Evolutionary conservation across 306 rosid species (phyloP), one percentile per base, ranked within the genome.

Genomic region (Mucuna pruriens): DNA sequence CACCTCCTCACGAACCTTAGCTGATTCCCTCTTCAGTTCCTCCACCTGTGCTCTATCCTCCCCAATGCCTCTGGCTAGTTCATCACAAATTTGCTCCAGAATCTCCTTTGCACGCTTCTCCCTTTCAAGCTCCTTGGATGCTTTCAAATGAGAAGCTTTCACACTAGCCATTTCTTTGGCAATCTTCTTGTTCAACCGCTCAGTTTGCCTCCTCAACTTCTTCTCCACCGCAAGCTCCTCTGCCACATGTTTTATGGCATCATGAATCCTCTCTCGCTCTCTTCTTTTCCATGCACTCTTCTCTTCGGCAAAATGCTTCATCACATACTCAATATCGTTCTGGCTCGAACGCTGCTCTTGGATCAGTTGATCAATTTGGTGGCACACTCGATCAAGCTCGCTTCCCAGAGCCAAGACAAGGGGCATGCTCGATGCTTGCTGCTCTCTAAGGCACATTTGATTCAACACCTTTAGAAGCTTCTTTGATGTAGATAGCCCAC

Each of bases 81-180:
- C 97, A 69, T 95, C 94, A 73, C 99, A 90, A 15, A 90, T 85
- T 77, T 95, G 94, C 85, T 95, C 94, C 26, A 95, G 66, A 51
- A 95, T 88, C 88, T 93, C 97, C 34, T 89, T 95, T 0, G 97
- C 99, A 39, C 97, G 87, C 76, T 86, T 91, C 77, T 95, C 97
- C 86, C 95, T 93, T 60, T 89, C 89, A 1, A 91, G 82, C 86
- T 94, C 98, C 62, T 89, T 92, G 19, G 48, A 76, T 61, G 79
- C 83, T 82, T 90, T 88, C 5, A 88, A 81, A 48, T 92, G 81
- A 2, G 88, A 85, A 62, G 85, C 89, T 82, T 90, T 90, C 12
- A 82, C 82, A 12, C 84, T 82, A 13, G 92, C 95, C 85, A 95
- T 80, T 87, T 95, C 97, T 15, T 83, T 82, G 8, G 94, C 97